Conservation (phyloP, 164 flowering plant species). For the Saururus chinensis region DNA sequence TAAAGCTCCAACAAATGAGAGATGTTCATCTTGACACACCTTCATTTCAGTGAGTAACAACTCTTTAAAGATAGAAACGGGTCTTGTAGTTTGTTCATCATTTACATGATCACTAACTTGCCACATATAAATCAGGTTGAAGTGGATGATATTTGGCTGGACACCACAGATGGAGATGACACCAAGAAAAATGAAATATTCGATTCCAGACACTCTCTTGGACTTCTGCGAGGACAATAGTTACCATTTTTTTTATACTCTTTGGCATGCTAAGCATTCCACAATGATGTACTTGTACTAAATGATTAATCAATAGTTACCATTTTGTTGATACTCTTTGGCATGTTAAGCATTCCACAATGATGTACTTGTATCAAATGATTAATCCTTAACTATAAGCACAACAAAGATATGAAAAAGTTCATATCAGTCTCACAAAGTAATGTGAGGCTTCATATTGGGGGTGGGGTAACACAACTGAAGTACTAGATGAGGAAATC, state of each 20-base stretch:
- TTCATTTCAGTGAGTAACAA: neutral
- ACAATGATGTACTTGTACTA: conserved; percentile 53
- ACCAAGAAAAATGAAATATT: conserved; percentile 19
- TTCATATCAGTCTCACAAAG: too few relatives aligned
- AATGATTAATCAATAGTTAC: too few relatives aligned
- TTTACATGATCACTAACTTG: neutral
- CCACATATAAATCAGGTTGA: conserved; percentile 13
- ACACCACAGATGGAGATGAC: conserved; percentile 31
- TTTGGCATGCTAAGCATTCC: conserved; percentile 53
- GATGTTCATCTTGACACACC: neutral
- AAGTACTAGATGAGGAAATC: too few relatives aligned
- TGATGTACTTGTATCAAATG: conserved; percentile 37
- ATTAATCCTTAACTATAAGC: conserved; percentile 5
- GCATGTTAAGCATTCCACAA: too few relatives aligned
- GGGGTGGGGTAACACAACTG: too few relatives aligned
- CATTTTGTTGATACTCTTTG: too few relatives aligned
- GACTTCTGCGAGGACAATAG: conserved; percentile 32
- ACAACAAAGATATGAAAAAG: too few relatives aligned
- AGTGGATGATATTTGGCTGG: conserved; percentile 18
- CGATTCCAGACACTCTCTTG: conserved; percentile 30
- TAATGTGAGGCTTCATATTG: too few relatives aligned
- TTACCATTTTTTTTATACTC: conserved; percentile 44
- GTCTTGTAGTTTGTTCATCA: too few relatives aligned
- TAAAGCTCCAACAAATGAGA: neutral
- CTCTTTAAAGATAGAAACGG: too few relatives aligned